A percentile compares a stretch with the other conserved stretches of the same genome.
Evolutionary conservation across 148 eudicot genomes (phyloP).

Genomic region (Nepenthes mirabilis): DNA sequence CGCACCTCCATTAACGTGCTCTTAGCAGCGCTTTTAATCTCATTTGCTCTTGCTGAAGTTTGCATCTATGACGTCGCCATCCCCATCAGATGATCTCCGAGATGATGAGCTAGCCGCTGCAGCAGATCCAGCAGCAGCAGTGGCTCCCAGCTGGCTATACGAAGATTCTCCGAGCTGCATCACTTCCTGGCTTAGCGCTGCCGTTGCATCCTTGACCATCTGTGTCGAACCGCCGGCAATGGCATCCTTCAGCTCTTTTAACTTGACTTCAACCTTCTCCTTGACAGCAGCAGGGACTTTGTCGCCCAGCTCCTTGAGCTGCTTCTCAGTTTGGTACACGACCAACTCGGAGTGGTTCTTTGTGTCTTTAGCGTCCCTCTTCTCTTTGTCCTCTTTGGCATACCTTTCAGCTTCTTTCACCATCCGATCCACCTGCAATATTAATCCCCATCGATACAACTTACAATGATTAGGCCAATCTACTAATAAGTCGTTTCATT

Average conservation of each 20-base stretch:
- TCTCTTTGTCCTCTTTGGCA: conserved; percentile 68
- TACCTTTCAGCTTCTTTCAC: conserved; percentile 62
- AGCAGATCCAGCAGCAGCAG: conserved; percentile 22
- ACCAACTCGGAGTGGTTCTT: conserved; percentile 66
- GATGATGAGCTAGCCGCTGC: conserved; percentile 17
- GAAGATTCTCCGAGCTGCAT: conserved; percentile 62
- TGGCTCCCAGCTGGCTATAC: conserved; percentile 48
- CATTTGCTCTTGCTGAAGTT: conserved; percentile 55
- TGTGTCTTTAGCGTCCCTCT: conserved; percentile 64
- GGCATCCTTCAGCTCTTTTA: conserved; percentile 50
- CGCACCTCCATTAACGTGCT: too few relatives aligned
- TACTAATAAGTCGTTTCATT: too few relatives aligned
- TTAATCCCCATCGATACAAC: background rate
- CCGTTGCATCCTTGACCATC: conserved; percentile 57
- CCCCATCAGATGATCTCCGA: conserved; percentile 20
- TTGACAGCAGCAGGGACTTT: conserved; percentile 47
- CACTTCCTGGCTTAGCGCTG: conserved; percentile 54
- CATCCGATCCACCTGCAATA: conserved; percentile 56
- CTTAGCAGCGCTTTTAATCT: conserved; percentile 4
- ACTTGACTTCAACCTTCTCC: conserved; percentile 45
- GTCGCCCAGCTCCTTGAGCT: conserved; percentile 63
- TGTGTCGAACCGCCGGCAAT: conserved; percentile 38
- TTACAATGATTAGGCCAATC: too few relatives aligned
- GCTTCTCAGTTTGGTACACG: conserved; percentile 66
- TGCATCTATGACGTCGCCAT: conserved; percentile 61